phyloP scores from a whole-genome alignment of 805 yeast species.

The Phaffomyces antillensis region DNA sequence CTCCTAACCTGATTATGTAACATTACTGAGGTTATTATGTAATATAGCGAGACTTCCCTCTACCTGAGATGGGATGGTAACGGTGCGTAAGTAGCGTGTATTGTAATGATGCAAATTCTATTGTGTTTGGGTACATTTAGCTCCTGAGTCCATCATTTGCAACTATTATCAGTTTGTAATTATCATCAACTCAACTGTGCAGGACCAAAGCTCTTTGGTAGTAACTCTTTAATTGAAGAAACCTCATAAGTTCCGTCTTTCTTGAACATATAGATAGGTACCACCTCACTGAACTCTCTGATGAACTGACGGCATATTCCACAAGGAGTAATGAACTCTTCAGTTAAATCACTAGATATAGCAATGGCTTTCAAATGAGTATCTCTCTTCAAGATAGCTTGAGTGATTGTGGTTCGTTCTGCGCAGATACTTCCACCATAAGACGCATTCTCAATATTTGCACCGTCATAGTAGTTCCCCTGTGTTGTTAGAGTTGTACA shows the following conservation, averaged over 20 bases:
- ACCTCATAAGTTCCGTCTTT: constrained; percentile 40
- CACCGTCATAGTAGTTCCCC: constrained; percentile 56
- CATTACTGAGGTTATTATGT: too few relatives aligned
- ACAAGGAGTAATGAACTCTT: constrained; percentile 69
- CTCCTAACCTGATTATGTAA: neutral
- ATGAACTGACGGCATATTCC: constrained; percentile 91
- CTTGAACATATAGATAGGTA: constrained; percentile 67
- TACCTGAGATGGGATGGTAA: too few relatives aligned
- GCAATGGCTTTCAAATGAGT: constrained; percentile 51
- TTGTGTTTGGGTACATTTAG: too few relatives aligned
- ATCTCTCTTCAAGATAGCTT: constrained; percentile 43
- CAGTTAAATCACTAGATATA: constrained; percentile 51
- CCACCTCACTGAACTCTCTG: constrained; percentile 62
- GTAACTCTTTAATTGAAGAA: constrained; percentile 50
- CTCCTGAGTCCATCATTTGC: too few relatives aligned
- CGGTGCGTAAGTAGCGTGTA: too few relatives aligned
- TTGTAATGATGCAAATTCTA: too few relatives aligned
- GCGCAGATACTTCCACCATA: constrained; percentile 79
- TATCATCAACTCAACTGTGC: constrained; percentile 26
- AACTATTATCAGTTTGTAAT: too few relatives aligned
- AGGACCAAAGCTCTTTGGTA: constrained; percentile 88
- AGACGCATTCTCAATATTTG: constrained; percentile 90
- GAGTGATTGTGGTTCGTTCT: constrained; percentile 58
- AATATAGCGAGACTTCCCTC: too few relatives aligned
- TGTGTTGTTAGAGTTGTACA: constrained; percentile 54